These are phyloP conservation scores for Pinus taeda DNA, from an alignment of 75 land plant species.

Conservation along the genomic window DNA sequence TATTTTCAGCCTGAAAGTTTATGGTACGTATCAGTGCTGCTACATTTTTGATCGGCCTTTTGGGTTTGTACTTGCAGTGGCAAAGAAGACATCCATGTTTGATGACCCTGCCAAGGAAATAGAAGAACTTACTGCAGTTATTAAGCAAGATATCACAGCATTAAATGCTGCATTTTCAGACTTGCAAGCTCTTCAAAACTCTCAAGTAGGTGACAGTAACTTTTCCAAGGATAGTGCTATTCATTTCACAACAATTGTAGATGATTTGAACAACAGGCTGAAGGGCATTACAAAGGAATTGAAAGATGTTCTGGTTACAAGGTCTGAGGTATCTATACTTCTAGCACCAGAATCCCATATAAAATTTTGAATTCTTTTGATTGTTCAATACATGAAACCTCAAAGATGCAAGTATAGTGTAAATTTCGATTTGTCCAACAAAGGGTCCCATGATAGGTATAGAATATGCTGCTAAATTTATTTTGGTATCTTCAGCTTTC, in stretches of 20 bases:
- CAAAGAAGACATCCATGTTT: slow-evolving; percentile 78
- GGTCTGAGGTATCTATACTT: slow-evolving; percentile 60
- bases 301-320: slow-evolving; percentile 76
- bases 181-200: slow-evolving; percentile 61
- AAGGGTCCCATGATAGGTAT: not conserved
- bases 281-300: slow-evolving; percentile 84
- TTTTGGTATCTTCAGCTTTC: not conserved
- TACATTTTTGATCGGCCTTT: not conserved
- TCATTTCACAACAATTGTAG: slow-evolving; percentile 72
- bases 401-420: not conserved
- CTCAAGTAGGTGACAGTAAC: slow-evolving; percentile 40
- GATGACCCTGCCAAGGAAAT: slow-evolving; percentile 82
- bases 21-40: not conserved
- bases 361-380: not conserved
- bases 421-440: not conserved
- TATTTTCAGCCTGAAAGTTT: not conserved
- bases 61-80: slow-evolving; percentile 50
- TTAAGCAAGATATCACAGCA: slow-evolving; percentile 73
- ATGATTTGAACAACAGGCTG: slow-evolving; percentile 68
- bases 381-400: not conserved
- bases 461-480: not conserved
- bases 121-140: slow-evolving; percentile 76
- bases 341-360: not conserved
- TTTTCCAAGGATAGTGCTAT: slow-evolving; percentile 58
- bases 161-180: slow-evolving; percentile 68